Evolutionary conservation across 441 rosid genomes (phyloP), one percentile per base, ranked within the genome.

Genomic region (Gossypium schwendimanii): DNA sequence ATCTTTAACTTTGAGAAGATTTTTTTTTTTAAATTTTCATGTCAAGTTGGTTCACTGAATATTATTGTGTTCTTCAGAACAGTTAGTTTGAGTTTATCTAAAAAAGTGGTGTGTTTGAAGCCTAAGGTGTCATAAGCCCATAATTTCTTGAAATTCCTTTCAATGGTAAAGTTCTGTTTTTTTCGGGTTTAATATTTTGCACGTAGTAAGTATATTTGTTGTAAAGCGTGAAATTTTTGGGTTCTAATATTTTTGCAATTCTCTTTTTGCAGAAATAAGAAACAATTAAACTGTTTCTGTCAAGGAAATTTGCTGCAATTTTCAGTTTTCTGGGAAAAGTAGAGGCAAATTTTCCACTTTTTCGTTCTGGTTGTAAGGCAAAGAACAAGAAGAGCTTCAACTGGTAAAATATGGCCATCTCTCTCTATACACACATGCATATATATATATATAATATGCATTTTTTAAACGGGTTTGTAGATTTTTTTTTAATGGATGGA

Each of bases 301-400:
- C 11, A 41, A 74, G 75, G 7, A 72, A 69, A 26, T 63, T 70
- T 54, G 69, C 71, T 59, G 74, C 50, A 64, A 64, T 15, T 45
- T 52, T 69, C 49, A 31, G 61, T 17, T 69, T 53, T 33, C 61
- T 6, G 62, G 61, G 61, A 10, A 52, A 53, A 31, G 6, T 39
- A 8, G 12, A 39, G 45, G 45, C 45, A 39, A 39, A 39, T 39
- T 39, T 39, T 39, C 45, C 45, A 39, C 45, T 39, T 39, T 39
- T 39, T 39, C 45, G 12, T 39, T 39, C 45, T 2, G 45, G 45
- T 39, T 39, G 45, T 1, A 66, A n/a, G 23, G 17, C 18, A 33
- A n/a, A 66, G 58, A 66, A 39, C 45, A 39, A 66, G 44, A 66
- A 26, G 70, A 66, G 71, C 58, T 66, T 49, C 9, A 66, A 66